Percentiles rank a stretch among this genome's conserved stretches.
phyloP scores from a whole-genome alignment of 805 yeast species.

The Saccharomycopsis vini region DNA sequence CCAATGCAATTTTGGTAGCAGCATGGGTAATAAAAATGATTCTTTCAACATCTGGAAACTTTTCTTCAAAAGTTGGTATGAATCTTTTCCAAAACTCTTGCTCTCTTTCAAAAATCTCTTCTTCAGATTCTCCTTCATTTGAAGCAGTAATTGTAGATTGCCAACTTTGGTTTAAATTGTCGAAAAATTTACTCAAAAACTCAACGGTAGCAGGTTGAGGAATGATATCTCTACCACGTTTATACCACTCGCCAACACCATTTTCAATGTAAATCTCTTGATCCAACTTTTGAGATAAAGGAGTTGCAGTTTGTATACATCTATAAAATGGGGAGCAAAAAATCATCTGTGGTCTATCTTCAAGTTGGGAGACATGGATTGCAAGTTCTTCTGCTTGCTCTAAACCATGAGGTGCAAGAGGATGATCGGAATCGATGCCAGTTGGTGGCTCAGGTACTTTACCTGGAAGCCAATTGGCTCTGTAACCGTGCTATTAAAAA shows the following conservation, averaged over 20 bases:
- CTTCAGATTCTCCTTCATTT: slow-evolving; percentile 60
- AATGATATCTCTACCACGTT: slow-evolving; percentile 53
- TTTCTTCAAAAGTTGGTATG: slow-evolving; percentile 45
- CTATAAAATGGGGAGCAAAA: slow-evolving; percentile 82
- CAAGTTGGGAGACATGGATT: slow-evolving; percentile 38
- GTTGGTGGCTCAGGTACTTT: slow-evolving; percentile 81
- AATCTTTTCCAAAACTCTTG: slow-evolving; percentile 44
- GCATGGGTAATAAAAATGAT: slow-evolving; percentile 85
- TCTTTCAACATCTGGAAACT: slow-evolving; percentile 51
- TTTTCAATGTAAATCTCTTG: slow-evolving; percentile 59
- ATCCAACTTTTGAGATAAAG: slow-evolving; percentile 51
- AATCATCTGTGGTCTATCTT: slow-evolving; percentile 50
- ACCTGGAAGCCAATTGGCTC: slow-evolving; percentile 54
- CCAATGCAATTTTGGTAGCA: slow-evolving; percentile 83
- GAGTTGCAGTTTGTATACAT: slow-evolving; percentile 74
- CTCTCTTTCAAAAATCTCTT: slow-evolving; percentile 59
- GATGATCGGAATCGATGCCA: slow-evolving; percentile 84
- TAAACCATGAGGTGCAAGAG: slow-evolving; percentile 79
- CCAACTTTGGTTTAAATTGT: slow-evolving; percentile 38
- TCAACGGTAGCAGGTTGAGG: slow-evolving; percentile 59
- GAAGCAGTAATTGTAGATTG: slow-evolving; percentile 53
- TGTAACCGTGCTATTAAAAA: slow-evolving; percentile 76
- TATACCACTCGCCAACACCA: slow-evolving; percentile 92
- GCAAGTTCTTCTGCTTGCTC: slow-evolving; percentile 82
- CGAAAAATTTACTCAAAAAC: slow-evolving; percentile 45